Conservation (phyloP, 345 rosid genomes). For the Linum trigynum region DNA sequence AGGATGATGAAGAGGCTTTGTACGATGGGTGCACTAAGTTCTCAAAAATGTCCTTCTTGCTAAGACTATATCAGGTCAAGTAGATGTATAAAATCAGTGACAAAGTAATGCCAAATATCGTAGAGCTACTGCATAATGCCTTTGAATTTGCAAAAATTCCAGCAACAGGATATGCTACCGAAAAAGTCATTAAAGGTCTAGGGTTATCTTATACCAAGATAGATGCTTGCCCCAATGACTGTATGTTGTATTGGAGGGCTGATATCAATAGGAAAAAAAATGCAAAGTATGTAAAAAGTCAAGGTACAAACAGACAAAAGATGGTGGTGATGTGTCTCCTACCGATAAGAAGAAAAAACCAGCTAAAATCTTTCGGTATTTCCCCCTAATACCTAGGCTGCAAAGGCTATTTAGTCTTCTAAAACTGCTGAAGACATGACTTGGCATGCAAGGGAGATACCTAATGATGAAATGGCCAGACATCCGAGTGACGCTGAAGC, state of each 20-base stretch:
- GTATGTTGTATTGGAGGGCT: constrained; percentile 8
- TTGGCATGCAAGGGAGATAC: neutral
- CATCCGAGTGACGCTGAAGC: neutral
- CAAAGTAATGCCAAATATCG: constrained; percentile 5
- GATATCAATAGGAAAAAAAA: neutral
- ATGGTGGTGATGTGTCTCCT: neutral
- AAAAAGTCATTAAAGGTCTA: neutral
- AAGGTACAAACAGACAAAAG: constrained; percentile 2
- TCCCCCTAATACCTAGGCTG: constrained; percentile 7
- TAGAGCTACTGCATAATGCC: neutral
- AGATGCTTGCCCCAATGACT: constrained; percentile 9
- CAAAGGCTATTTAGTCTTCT: constrained; percentile 8
- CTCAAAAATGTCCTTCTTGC: neutral
- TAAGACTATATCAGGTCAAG: neutral
- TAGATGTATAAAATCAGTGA: constrained; percentile 5
- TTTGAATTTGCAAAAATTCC: neutral
- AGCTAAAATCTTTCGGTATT: constrained; percentile 1
- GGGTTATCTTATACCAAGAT: constrained; percentile 11
- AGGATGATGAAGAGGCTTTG: neutral
- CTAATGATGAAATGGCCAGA: neutral
- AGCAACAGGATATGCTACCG: constrained; percentile 2
- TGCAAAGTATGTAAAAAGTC: neutral
- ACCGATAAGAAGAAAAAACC: neutral
- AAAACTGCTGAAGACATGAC: constrained; percentile 8
- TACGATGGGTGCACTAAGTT: neutral